Evolutionary conservation across 2,329 filamentous ascomycete species (phyloP), one percentile per base, ranked within the genome.

Genomic region (Claviceps fusiformis): DNA sequence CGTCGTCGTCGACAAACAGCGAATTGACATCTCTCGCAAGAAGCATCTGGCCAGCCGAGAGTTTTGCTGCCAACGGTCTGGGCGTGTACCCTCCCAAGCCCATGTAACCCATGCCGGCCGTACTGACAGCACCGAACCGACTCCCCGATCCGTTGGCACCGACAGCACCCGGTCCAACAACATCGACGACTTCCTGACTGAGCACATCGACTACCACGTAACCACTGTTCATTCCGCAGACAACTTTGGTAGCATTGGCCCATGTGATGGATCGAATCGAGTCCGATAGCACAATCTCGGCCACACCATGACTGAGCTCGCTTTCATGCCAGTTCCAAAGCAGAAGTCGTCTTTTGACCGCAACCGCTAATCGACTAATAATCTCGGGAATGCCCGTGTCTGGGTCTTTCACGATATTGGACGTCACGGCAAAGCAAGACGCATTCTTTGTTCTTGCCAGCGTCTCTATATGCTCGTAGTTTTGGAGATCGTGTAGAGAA

Each of bases 11-110:
- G 60, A 95, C 87, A 67, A 98, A 98, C 53, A 96, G 74, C 1
- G 91, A 95, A 67, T 96, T 95, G 63, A 96, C 89, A 62, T 98
- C 93, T 68, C 95, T 95, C n/a, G 92, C 89, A n/a, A 98, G 77
- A 56, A 98, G 73, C 67, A 97, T 81, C 70, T 96, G 82, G 5
- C 88, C 87, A 59, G 95, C 87, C 3, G 82, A 81, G 13, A 98
- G 76, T 61, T 86, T 86, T 6, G 91, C 85, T 6, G 89, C 89
- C 62, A 98, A 77, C 7, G 93, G 95, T 64, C 89, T 95, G 1
- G 93, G 92, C 55, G 92, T 89, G 74, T 90, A 93, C 46, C 89
- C 87, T 52, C 89, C 90, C 66, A 97, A 84, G 1, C 92, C 92
- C 80, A 97, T 95, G 66, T 97, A 97, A 48, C 91, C 90, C 89